Evolutionary conservation across 345 rosid species (phyloP).

Genomic region (Melastoma malabathricum): DNA sequence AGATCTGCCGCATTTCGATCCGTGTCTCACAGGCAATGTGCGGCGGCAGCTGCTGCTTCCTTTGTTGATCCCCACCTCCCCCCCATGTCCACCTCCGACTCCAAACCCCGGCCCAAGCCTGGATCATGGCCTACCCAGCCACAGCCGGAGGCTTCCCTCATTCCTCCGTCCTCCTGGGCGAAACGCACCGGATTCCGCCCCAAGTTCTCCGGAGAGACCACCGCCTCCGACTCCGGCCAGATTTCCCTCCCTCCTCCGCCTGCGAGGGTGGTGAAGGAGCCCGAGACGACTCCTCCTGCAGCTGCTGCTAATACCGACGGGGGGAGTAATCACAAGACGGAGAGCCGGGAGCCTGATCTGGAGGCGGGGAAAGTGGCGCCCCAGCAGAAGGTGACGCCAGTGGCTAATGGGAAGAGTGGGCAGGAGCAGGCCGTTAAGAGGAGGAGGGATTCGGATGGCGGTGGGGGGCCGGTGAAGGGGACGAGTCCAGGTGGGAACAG

Average conservation of each 20-base stretch:
- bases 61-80: constrained; percentile 3
- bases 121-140: constrained; percentile 50
- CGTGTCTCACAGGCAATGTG: no score
- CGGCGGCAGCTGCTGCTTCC: no score
- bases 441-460: constrained; percentile 59
- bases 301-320: not conserved
- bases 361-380: constrained; percentile 47
- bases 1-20: no score
- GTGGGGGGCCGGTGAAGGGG: constrained; percentile 45
- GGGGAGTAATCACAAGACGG: not conserved
- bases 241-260: constrained; percentile 35
- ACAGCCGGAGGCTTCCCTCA: constrained; percentile 53
- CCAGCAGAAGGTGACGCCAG: constrained; percentile 7
- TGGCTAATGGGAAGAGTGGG: constrained; percentile 2
- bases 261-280: constrained; percentile 10
- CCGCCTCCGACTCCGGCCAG: constrained; percentile 67
- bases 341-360: constrained; percentile 39
- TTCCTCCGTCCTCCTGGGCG: constrained; percentile 95
- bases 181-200: constrained; percentile 87
- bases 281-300: constrained; percentile 5
- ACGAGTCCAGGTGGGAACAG: constrained; percentile 36
- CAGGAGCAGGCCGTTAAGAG: constrained; percentile 57
- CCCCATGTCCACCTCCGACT: constrained; percentile 56
- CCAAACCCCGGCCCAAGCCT: constrained; percentile 55
- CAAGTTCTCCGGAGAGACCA: constrained; percentile 89